Base-by-base conservation (phyloP, 768 basidiomycete species). In the Boletus pseudo-olivaceus region DNA sequence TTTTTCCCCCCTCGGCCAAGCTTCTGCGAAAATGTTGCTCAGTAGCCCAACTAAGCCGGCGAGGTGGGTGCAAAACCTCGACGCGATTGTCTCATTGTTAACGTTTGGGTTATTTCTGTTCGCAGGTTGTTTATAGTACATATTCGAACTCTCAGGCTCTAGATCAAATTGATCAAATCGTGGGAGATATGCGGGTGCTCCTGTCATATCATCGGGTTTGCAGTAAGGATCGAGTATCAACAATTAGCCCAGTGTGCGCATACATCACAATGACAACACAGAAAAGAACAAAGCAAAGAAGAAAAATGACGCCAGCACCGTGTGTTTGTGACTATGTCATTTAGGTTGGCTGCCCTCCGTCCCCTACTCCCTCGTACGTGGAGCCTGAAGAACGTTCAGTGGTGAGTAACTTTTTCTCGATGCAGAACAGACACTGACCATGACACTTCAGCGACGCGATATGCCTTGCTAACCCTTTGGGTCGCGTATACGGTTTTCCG, bases 401-500 rank as follows among this genome's bases (percentile, higher is more conserved):
- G 19, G 9, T 49, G 38, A 44, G 42, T 12, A 20, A 1, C 8
- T 33, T 39, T 29, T 29, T 49, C 7, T 26, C n/a, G 8, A 11
- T 15, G 6, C 2, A n/a, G 20, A 14, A 41, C 12, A 7, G 20
- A 37, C 15, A 41, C 47, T 42, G 19, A 59, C 53, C 32, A 17
- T 23, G n/a, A 32, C 52, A 56, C 34, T 43, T 46, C 19, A 41
- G 26, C 7, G 51, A 51, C 7, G n/a, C 34, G 1, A 10, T 27
- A 33, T 62, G 56, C 26, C 35, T 51, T 32, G 29, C 47, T 27
- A 61, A 26, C 11, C 35, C 56, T 11, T 58, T 32, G 1, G 29
- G 30, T 14, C 61, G 44, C 7, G 47, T 50, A 19, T 57, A 61
- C 9, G 8, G 8, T 38, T 46, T 53, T 5, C 51, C 47, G n/a